phyloP scores from a whole-genome alignment of 2,329 filamentous ascomycete species.

The Colletotrichum tanaceti region DNA sequence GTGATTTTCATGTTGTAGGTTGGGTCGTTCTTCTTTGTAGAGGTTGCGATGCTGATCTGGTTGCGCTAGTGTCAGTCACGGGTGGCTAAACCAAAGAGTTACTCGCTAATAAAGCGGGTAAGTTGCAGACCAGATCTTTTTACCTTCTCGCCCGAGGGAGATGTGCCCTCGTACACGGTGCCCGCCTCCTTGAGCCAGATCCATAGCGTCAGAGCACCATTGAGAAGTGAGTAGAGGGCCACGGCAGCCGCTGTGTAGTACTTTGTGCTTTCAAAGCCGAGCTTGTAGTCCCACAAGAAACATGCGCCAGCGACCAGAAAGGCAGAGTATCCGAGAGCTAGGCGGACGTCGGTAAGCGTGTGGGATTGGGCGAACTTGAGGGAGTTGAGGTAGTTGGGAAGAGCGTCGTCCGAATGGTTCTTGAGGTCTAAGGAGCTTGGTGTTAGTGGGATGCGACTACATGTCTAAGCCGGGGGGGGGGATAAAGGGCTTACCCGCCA shows the following conservation, averaged over 20 bases:
- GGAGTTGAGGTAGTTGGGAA: constrained; percentile 91
- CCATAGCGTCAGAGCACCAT: constrained; percentile 84
- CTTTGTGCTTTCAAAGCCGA: constrained; percentile 90
- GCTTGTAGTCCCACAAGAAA: constrained; percentile 91
- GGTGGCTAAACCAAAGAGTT: background rate
- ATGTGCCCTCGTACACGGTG: constrained; percentile 79
- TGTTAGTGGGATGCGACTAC: constrained; percentile 37
- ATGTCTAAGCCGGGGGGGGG: background rate
- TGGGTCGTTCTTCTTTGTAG: constrained; percentile 82
- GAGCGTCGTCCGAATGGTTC: constrained; percentile 94
- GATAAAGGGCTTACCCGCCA: constrained; percentile 62
- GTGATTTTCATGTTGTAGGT: constrained; percentile 81
- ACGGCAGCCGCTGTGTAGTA: constrained; percentile 84
- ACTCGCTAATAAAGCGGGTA: background rate
- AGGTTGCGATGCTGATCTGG: constrained; percentile 79
- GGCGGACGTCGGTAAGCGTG: constrained; percentile 81
- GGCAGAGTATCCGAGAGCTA: constrained; percentile 84
- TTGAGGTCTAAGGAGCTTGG: constrained; percentile 78
- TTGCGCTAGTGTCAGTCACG: constrained; percentile 37
- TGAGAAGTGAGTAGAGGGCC: constrained; percentile 80
- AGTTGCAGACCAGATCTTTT: constrained; percentile 35
- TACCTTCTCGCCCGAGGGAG: constrained; percentile 75
- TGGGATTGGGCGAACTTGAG: constrained; percentile 88
- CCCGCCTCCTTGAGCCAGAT: constrained; percentile 85
- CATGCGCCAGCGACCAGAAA: constrained; percentile 84